Conservation (phyloP, 2,329 filamentous ascomycete genomes). For the Arthrobotrys iridis region DNA sequence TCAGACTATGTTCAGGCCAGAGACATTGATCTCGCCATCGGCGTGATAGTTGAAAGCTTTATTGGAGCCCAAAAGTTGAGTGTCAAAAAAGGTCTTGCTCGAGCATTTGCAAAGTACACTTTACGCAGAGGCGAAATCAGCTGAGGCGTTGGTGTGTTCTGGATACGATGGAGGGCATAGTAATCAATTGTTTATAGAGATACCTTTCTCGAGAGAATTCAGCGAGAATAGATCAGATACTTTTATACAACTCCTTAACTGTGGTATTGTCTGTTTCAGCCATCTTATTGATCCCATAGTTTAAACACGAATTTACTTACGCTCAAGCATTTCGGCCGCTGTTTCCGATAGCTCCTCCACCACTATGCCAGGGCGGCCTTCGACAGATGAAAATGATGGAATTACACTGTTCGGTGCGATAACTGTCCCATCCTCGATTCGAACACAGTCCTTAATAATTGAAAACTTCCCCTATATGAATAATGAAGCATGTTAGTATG, state of each 20-base stretch:
- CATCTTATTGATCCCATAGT: not conserved
- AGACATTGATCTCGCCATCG: slow-evolving; percentile 96
- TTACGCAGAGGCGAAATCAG: slow-evolving; percentile 64
- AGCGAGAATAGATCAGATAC: not conserved
- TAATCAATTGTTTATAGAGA: not conserved
- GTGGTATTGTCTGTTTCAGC: not conserved
- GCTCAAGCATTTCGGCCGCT: slow-evolving; percentile 61
- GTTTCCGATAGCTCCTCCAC: slow-evolving; percentile 83
- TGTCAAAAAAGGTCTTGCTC: slow-evolving; percentile 92
- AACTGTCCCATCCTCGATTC: slow-evolving; percentile 83
- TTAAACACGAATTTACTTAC: slow-evolving; percentile 46
- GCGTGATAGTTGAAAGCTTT: slow-evolving; percentile 95
- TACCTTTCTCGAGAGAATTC: not conserved
- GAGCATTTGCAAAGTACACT: slow-evolving; percentile 96
- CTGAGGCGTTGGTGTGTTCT: not conserved
- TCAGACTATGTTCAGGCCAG: slow-evolving; percentile 89
- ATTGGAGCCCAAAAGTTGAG: slow-evolving; percentile 96
- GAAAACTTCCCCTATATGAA: slow-evolving; percentile 63
- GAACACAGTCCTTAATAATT: slow-evolving; percentile 92
- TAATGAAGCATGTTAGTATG: not conserved
- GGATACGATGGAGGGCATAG: not conserved
- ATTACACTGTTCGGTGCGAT: slow-evolving; percentile 90
- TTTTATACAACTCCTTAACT: slow-evolving; percentile 51
- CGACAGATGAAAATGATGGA: slow-evolving; percentile 91
- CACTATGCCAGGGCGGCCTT: slow-evolving; percentile 79